A percentile compares a stretch with the other conserved stretches of the same genome.
phyloP scores from a whole-genome alignment of 2,329 filamentous ascomycete species.

The Aspergillus amoenus region DNA sequence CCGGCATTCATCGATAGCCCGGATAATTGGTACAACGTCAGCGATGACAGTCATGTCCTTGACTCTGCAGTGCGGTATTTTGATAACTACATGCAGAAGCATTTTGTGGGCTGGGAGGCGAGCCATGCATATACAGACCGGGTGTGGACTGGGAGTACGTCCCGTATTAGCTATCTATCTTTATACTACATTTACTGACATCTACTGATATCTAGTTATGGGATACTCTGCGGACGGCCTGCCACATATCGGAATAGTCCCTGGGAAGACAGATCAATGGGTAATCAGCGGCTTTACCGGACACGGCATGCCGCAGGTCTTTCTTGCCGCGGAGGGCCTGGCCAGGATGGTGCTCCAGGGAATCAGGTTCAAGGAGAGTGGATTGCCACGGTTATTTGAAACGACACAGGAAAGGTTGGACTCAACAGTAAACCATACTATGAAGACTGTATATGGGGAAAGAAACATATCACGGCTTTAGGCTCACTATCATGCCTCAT shows the following conservation, averaged over 20 bases:
- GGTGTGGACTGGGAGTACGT: constrained; percentile 39
- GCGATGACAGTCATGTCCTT: constrained; percentile 52
- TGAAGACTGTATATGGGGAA: too few species aligned
- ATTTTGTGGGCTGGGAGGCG: constrained; percentile 38
- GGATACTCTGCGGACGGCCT: constrained; percentile 51
- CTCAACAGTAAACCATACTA: neutral
- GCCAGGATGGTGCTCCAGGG: constrained; percentile 52
- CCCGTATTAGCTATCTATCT: neutral
- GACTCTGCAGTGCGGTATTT: constrained; percentile 42
- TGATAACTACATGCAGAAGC: constrained; percentile 39
- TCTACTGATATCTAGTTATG: constrained; percentile 45
- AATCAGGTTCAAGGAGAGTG: constrained; percentile 25
- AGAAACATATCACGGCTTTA: too few species aligned
- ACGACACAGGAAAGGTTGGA: constrained; percentile 27
- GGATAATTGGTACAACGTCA: constrained; percentile 48
- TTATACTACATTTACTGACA: neutral
- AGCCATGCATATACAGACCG: constrained; percentile 30
- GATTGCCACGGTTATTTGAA: constrained; percentile 33
- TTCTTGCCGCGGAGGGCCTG: constrained; percentile 59
- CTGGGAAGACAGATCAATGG: constrained; percentile 50
- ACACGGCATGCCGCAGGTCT: constrained; percentile 65
- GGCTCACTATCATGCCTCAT: too few species aligned
- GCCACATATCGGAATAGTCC: constrained; percentile 55
- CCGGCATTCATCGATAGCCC: constrained; percentile 38
- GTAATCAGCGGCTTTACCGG: constrained; percentile 63